These are phyloP conservation scores for Colletotrichum musae DNA, from an alignment of 2,329 filamentous ascomycete genomes.

Conservation along the genomic window DNA sequence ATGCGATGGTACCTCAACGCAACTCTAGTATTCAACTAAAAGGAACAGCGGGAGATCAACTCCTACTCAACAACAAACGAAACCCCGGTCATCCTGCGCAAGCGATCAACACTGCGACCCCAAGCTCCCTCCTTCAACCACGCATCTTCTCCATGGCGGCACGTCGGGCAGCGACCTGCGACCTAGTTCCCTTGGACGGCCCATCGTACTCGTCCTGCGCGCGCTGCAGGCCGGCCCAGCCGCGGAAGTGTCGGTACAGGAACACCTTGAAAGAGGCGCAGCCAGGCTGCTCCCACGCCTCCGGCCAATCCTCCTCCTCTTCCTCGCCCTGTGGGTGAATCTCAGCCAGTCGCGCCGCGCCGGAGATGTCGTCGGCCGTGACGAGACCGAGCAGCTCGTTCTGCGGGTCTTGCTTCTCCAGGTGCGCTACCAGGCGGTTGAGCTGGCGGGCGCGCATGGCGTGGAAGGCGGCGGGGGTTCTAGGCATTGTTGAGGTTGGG, in stretches of 20 bases:
- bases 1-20: too few species aligned
- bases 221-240: constrained; percentile 4
- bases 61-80: too few species aligned
- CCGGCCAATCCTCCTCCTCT: constrained; percentile 9
- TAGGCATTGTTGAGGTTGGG: neutral
- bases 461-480: neutral
- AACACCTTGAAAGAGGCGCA: constrained; percentile 15
- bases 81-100: too few species aligned
- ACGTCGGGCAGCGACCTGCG: neutral
- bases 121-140: too few species aligned
- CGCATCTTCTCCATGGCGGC: neutral
- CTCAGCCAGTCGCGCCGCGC: neutral
- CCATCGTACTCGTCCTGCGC: constrained; percentile 10
- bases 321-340: neutral
- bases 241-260: neutral
- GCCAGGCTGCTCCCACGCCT: neutral
- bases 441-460: constrained; percentile 13
- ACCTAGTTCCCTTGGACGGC: neutral
- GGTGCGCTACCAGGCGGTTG: neutral
- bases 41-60: too few species aligned
- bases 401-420: neutral
- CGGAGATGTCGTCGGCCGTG: neutral
- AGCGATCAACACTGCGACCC: too few species aligned
- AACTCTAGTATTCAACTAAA: too few species aligned
- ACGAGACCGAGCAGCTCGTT: neutral